Evolutionary conservation across 257 asterid species (phyloP), one percentile per base, ranked within the genome.

Genomic region (Eucommia ulmoides): DNA sequence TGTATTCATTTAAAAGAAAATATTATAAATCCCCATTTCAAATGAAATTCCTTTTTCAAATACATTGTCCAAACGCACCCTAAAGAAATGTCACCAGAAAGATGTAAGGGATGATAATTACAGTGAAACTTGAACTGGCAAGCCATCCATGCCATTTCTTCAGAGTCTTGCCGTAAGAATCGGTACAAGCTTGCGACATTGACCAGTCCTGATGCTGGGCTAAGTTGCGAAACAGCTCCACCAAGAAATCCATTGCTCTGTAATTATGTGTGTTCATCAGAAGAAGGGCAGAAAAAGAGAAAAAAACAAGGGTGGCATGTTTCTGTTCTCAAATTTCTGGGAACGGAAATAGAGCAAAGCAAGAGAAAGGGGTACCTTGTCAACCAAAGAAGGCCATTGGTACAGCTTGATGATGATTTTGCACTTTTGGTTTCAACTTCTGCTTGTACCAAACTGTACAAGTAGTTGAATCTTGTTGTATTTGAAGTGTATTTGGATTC

Each of bases 111-210:
- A n/a, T n/a, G n/a, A n/a, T n/a, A n/a, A n/a, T 42, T 74, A 85
- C 96, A 76, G 69, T 26, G 48, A 86, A 86, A 54, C 87, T 83
- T 21, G 96, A 83, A 59, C 79, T 70, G 23, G 94, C 89, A 1
- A 83, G 72, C 96, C 96, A 83, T 17, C 96, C 96, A 25, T 86
- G 96, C 84, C 86, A 86, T 63, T 80, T 80, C 67, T 83, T 86
- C 77, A 86, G 61, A 15, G 94, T 83, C 62, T 86, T 86, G 71
- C 76, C 33, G 67, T 86, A 86, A 6, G 96, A 73, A 54, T 83
- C 93, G 7, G 61, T 70, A 53, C 77, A 83, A 25, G 80, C 89
- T 60, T 83, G 89, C 1, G 78, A 71, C 73, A 80, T 69, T 8
- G 87, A 64, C 94, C 89, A 81, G 58, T 83, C 96, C 29, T 50